Conservation (phyloP, 1,284 basidiomycete species). For the Puccinia hordei region DNA sequence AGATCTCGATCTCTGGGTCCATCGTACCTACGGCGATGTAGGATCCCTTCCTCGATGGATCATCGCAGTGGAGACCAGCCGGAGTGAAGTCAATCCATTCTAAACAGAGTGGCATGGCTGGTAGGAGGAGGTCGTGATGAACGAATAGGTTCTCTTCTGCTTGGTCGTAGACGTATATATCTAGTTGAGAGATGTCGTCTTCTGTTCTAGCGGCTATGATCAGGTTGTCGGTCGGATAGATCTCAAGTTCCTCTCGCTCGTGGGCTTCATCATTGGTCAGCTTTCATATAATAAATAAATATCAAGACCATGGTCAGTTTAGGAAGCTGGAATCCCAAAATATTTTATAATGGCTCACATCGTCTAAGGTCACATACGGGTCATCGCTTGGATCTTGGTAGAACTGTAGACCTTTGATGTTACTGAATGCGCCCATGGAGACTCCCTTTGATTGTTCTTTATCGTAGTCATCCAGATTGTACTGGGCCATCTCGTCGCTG, state of each 20-base stretch:
- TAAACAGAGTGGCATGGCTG: slow-evolving; percentile 94
- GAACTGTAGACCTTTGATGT: slow-evolving; percentile 90
- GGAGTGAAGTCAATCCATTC: slow-evolving; percentile 98
- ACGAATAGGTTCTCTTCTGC: slow-evolving; percentile 88
- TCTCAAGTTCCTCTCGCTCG: slow-evolving; percentile 86
- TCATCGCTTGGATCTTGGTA: slow-evolving; percentile 91
- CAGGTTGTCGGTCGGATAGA: slow-evolving; percentile 87
- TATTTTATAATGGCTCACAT: slow-evolving; percentile 64
- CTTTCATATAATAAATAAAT: too few species aligned
- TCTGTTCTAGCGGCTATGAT: slow-evolving; percentile 92
- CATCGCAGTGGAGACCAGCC: slow-evolving; percentile 60
- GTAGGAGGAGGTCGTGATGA: slow-evolving; percentile 97
- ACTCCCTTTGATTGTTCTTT: slow-evolving; percentile 70
- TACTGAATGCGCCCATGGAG: slow-evolving; percentile 85
- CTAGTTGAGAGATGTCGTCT: slow-evolving; percentile 93
- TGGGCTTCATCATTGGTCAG: slow-evolving; percentile 73
- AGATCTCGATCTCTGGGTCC: slow-evolving; percentile 98
- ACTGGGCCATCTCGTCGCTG: slow-evolving; percentile 79
- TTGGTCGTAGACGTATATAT: slow-evolving; percentile 93
- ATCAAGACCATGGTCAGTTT: too few species aligned
- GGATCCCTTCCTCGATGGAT: slow-evolving; percentile 66
- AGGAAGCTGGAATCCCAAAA: too few species aligned
- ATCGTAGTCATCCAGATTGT: slow-evolving; percentile 92
- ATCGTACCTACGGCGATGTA: slow-evolving; percentile 96
- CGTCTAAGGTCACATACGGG: slow-evolving; percentile 94